Evolutionary conservation across 164 flowering plant species (phyloP).

Genomic region (Chimonanthus salicifolius): DNA sequence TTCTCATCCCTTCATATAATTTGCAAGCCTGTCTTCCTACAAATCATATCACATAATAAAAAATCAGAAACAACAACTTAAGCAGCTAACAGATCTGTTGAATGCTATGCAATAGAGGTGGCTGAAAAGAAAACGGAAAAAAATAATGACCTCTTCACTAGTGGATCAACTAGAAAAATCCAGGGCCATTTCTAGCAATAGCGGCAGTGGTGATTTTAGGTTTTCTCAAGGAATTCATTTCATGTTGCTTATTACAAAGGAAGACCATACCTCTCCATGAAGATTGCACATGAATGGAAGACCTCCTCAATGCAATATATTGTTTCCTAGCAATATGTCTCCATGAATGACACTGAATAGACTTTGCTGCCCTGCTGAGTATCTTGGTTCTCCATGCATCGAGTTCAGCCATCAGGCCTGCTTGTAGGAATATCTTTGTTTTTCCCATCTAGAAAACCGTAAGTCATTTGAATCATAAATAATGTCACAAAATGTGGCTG

Average conservation of each 20-base stretch:
- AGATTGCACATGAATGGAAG: conserved; percentile 56
- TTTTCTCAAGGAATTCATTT: not conserved
- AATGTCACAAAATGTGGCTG: not conserved
- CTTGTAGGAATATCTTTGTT: too few species aligned
- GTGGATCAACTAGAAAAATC: not conserved
- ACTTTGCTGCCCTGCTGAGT: too few species aligned
- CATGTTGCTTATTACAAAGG: not conserved
- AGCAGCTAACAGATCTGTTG: not conserved
- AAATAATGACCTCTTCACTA: not conserved
- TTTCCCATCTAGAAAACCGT: conserved; percentile 62
- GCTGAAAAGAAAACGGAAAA: not conserved
- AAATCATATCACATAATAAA: not conserved
- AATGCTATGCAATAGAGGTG: not conserved
- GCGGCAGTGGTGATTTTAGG: not conserved
- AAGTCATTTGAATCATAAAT: not conserved
- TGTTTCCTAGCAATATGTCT: too few species aligned
- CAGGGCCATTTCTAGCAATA: not conserved
- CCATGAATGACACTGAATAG: too few species aligned
- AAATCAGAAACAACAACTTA: not conserved
- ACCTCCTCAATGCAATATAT: too few species aligned
- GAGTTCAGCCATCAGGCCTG: too few species aligned
- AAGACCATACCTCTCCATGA: conserved; percentile 58
- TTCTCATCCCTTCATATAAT: conserved; percentile 37
- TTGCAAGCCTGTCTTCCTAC: conserved; percentile 65
- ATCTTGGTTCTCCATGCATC: too few species aligned